Evolutionary conservation across 2,329 filamentous ascomycete genomes (phyloP).

Genomic region (Fusarium tricinctum): DNA sequence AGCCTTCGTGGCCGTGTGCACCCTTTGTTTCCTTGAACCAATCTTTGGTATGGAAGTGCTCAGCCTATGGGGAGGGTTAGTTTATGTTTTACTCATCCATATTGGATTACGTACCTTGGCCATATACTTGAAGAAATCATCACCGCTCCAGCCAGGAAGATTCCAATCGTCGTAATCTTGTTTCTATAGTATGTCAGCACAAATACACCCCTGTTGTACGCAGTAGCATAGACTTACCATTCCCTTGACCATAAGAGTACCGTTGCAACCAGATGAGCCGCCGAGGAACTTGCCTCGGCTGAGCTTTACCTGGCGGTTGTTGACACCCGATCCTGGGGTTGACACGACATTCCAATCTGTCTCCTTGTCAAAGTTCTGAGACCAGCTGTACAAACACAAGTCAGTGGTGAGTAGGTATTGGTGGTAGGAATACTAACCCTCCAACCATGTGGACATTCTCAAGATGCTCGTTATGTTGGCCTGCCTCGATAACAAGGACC

Average conservation of each 20-base stretch:
- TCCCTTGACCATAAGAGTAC: conserved; percentile 64
- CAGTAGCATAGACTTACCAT: conserved; percentile 33
- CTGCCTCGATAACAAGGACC: conserved; percentile 57
- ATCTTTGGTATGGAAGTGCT: conserved; percentile 69
- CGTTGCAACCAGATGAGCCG: conserved; percentile 64
- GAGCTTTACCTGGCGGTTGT: conserved; percentile 61
- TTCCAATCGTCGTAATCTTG: conserved; percentile 69
- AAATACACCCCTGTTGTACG: too few relatives aligned
- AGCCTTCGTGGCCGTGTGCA: conserved; percentile 66
- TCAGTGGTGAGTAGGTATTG: neutral
- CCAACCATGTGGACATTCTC: conserved; percentile 67
- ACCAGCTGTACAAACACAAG: conserved; percentile 52
- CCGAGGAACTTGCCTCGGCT: conserved; percentile 65
- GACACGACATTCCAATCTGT: conserved; percentile 67
- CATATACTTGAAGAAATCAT: conserved; percentile 70
- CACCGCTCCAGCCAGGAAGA: conserved; percentile 67
- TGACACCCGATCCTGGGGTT: conserved; percentile 56
- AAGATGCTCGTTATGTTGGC: conserved; percentile 58
- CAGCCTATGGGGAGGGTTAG: conserved; percentile 54
- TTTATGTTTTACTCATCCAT: neutral
- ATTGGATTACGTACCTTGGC: conserved; percentile 58
- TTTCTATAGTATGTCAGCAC: conserved; percentile 44
- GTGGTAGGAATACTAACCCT: conserved; percentile 53
- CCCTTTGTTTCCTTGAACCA: conserved; percentile 66
- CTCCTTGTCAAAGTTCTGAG: conserved; percentile 62